phyloP scores from a whole-genome alignment of 1,139 yeast species.

The Diutina ranongensis region DNA sequence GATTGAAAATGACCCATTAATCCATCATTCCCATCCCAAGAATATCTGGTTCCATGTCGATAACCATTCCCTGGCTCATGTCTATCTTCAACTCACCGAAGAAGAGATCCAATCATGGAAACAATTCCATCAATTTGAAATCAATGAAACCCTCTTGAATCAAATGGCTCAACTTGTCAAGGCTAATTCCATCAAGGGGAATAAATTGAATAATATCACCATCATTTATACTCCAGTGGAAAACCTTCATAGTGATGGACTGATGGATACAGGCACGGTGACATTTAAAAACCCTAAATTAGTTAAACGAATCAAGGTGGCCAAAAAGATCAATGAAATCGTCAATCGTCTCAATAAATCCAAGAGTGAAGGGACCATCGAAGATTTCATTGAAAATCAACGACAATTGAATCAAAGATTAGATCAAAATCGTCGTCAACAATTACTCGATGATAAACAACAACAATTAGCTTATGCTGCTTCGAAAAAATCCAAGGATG shows the following conservation, averaged over 20 bases:
- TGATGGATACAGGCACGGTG: conserved; percentile 81
- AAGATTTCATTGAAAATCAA: conserved; percentile 38
- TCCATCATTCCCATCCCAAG: conserved; percentile 56
- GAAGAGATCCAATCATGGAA: conserved; percentile 24
- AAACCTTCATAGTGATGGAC: conserved; percentile 57
- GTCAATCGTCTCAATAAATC: conserved; percentile 61
- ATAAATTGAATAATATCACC: conserved; percentile 57
- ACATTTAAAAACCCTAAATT: conserved; percentile 48
- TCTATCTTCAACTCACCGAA: conserved; percentile 50
- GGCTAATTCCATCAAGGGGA: conserved; percentile 71
- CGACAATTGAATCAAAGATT: conserved; percentile 26
- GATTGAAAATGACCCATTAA: conserved; percentile 62
- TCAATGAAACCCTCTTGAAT: conserved; percentile 40
- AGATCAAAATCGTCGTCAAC: conserved; percentile 22
- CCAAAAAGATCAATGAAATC: conserved; percentile 49
- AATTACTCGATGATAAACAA: conserved; percentile 22
- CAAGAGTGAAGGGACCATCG: conserved; percentile 34
- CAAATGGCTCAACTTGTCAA: conserved; percentile 73
- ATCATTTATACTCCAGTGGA: conserved; percentile 71
- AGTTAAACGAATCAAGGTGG: conserved; percentile 45
- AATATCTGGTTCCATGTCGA: conserved; percentile 84
- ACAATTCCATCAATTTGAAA: conserved; percentile 22
- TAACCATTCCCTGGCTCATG: conserved; percentile 69
- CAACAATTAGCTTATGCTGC: conserved; percentile 16
- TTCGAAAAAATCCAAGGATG: conserved; percentile 19